phyloP scores from a whole-genome alignment of 1,284 basidiomycete genomes.

The Peniophora sp. region DNA sequence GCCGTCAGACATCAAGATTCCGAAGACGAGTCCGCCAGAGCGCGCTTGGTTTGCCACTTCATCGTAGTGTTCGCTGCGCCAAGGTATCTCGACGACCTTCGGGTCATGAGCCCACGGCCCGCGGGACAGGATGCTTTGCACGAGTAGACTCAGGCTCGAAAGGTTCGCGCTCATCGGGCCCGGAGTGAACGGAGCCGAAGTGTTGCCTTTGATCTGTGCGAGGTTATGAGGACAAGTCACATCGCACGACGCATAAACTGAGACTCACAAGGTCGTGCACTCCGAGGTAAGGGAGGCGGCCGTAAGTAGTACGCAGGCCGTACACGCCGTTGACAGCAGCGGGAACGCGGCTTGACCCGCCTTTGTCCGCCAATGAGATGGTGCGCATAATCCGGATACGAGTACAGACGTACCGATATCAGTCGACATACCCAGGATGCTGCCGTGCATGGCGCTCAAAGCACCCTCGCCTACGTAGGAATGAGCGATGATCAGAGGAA shows the following conservation, averaged over 20 bases:
- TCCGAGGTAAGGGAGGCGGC: conserved; percentile 1
- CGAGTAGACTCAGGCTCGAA: not conserved
- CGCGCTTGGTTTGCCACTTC: not conserved
- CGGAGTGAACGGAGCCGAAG: not conserved
- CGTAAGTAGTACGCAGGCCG: not conserved
- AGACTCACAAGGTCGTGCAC: not conserved
- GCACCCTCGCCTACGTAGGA: not conserved
- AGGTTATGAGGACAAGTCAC: too few species aligned
- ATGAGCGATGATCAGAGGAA: not conserved
- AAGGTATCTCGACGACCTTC: not conserved
- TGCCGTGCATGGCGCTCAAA: not conserved
- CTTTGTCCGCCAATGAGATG: not conserved
- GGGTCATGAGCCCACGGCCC: not conserved
- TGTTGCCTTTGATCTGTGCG: not conserved
- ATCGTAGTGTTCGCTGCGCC: not conserved
- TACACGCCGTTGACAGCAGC: not conserved
- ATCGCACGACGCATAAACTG: too few species aligned
- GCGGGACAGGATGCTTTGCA: not conserved
- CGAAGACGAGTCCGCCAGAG: not conserved
- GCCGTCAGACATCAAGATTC: not conserved
- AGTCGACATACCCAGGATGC: not conserved
- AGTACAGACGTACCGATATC: not conserved
- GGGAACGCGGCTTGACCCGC: not conserved
- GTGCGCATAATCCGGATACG: not conserved
- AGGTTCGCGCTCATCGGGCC: not conserved